Conservation (phyloP, 2,329 filamentous ascomycete genomes). For the Beauveria pseudobassiana region DNA sequence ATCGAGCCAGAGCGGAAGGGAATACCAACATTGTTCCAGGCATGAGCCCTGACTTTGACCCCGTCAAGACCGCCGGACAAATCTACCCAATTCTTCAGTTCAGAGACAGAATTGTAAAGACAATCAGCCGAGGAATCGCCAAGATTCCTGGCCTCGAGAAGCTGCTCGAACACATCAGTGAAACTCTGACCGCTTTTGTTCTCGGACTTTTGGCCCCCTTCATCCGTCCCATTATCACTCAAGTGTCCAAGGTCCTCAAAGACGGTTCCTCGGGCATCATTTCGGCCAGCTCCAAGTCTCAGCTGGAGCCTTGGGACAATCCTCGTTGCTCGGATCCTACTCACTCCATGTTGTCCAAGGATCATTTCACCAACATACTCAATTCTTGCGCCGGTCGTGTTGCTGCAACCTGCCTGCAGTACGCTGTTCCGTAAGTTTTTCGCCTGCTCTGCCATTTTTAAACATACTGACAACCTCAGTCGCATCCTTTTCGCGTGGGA, state of each 20-base stretch:
- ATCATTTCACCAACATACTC: constrained; percentile 73
- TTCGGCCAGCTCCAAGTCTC: constrained; percentile 61
- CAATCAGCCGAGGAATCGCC: constrained; percentile 75
- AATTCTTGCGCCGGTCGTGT: constrained; percentile 71
- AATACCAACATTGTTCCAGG: constrained; percentile 60
- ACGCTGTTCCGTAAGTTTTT: constrained; percentile 63
- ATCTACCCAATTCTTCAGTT: constrained; percentile 96
- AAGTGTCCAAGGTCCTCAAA: constrained; percentile 78
- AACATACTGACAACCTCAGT: constrained; percentile 24
- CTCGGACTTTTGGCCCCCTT: constrained; percentile 87
- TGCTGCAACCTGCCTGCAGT: constrained; percentile 71
- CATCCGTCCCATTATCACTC: constrained; percentile 82
- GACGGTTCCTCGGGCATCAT: constrained; percentile 70
- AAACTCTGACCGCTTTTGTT: constrained; percentile 86
- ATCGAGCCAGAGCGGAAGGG: constrained; percentile 28
- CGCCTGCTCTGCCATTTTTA: background rate
- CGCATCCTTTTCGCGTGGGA: constrained; percentile 91
- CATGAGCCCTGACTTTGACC: constrained; percentile 70
- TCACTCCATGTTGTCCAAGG: constrained; percentile 70
- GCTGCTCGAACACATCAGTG: constrained; percentile 88
- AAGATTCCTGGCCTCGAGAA: constrained; percentile 88
- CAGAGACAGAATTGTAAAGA: constrained; percentile 85
- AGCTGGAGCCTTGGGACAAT: constrained; percentile 75
- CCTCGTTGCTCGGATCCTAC: constrained; percentile 69
- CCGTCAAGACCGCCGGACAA: constrained; percentile 65